These are phyloP conservation scores for Clonostachys sp. DNA, from an alignment of 2,329 filamentous ascomycete genomes.

Conservation along the genomic window DNA sequence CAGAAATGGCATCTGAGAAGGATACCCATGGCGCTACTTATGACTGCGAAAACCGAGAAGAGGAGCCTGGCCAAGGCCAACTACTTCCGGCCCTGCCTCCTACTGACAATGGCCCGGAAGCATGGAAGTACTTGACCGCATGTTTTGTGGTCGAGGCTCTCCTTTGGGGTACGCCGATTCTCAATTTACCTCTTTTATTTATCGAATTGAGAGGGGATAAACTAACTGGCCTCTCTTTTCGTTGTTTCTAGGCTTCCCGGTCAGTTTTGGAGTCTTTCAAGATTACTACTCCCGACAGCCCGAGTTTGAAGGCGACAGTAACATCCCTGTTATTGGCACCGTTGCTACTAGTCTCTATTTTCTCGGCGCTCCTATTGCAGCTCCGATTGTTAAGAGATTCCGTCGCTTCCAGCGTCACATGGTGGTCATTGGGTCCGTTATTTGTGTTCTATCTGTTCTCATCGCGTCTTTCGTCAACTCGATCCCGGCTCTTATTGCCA, in stretches of 20 bases:
- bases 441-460: constrained; percentile 28
- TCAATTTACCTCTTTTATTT: background rate
- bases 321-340: constrained; percentile 61
- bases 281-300: constrained; percentile 59
- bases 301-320: constrained; percentile 48
- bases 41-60: background rate
- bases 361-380: constrained; percentile 42
- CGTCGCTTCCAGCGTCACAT: constrained; percentile 40
- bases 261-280: constrained; percentile 67
- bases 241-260: constrained; percentile 52
- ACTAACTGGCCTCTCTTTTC: background rate
- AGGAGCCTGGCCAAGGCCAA: background rate
- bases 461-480: constrained; percentile 47
- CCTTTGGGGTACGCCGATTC: background rate
- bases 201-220: background rate
- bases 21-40: too few species aligned
- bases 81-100: background rate
- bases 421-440: constrained; percentile 26
- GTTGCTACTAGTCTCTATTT: constrained; percentile 55
- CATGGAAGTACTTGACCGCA: background rate
- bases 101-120: background rate
- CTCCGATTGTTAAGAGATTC: constrained; percentile 35
- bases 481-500: constrained; percentile 49
- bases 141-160: background rate
- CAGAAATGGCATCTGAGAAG: too few species aligned